Base-by-base conservation (phyloP, 2,329 filamentous ascomycete genomes). In the Pseudomassariella vexata region DNA sequence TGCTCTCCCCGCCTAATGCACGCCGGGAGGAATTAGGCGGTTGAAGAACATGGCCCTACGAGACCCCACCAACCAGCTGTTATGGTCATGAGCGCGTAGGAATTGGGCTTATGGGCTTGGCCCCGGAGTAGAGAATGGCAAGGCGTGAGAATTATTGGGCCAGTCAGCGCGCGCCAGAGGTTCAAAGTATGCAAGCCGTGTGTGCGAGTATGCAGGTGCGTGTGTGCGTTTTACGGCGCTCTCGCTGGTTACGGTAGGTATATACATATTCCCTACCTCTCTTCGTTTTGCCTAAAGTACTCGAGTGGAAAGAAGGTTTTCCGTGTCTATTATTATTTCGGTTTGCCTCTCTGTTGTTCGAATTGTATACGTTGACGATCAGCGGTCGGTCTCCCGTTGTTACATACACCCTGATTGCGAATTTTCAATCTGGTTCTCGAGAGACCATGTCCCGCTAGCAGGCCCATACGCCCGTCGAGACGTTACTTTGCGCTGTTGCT, bases 401-500 rank as follows among this genome's bases (percentile, higher is more conserved):
- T n/a, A 8, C 9, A 7, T 26, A 9, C 12, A 7, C 14, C 24
- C 24, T 26, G 24, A 26, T 26, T n/a, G n/a, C n/a, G n/a, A n/a
- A n/a, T n/a, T n/a, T n/a, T n/a, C n/a, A n/a, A n/a, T n/a, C n/a
- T n/a, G n/a, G n/a, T n/a, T n/a, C 23, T 24, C 7, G 17, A 25
- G 19, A 15, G 14, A 28, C 9, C 18, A 39, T 40, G 36, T 27
- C 17, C 30, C 29, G 37, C 34, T 44, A 44, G 27, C 32, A 39
- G 32, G 24, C 28, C 17, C 22, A 37, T 31, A 15, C 32, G 22
- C 22, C 19, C 11, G 10, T 32, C 26, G 28, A 38, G 27, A 34
- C 30, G 24, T 27, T 33, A 17, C 15, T 24, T 19, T 25, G 9
- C 18, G 20, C 22, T 30, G 23, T 24, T 37, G 16, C 27, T 28